phyloP scores from a whole-genome alignment of 176 grass and related monocot species.

The Alopecurus myosuroides region DNA sequence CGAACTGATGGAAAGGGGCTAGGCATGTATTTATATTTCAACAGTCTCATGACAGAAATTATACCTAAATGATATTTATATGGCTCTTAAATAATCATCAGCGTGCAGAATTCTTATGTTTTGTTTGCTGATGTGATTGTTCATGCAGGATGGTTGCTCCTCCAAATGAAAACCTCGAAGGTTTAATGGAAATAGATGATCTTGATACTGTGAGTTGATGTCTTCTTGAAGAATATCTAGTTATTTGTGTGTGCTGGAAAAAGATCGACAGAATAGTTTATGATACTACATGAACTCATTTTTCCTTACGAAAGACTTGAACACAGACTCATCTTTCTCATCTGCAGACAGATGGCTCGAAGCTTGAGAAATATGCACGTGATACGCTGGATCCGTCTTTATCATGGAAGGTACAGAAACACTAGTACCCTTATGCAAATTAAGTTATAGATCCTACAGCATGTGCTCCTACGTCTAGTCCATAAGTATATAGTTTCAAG shows the following conservation, averaged over 20 bases:
- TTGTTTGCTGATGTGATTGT: background rate
- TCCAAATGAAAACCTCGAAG: slow-evolving; percentile 46
- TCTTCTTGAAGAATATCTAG: background rate
- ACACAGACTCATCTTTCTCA: background rate
- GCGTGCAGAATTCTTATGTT: background rate
- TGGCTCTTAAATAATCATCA: background rate
- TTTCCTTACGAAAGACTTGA: slow-evolving; percentile 8
- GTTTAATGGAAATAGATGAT: slow-evolving; percentile 45
- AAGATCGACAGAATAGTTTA: background rate
- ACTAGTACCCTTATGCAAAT: background rate
- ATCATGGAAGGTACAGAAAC: slow-evolving; percentile 66
- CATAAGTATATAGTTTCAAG: slow-evolving; percentile 7
- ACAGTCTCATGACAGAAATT: background rate
- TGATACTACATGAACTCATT: background rate
- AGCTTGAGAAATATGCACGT: slow-evolving; percentile 45
- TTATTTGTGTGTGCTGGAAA: background rate
- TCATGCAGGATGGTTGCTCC: slow-evolving; percentile 50
- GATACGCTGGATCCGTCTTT: slow-evolving; percentile 69
- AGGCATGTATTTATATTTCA: too few species aligned
- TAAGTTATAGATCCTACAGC: slow-evolving; percentile 18
- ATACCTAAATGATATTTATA: background rate
- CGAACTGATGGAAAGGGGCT: too few species aligned
- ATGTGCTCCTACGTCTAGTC: slow-evolving; percentile 5
- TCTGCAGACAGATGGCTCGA: slow-evolving; percentile 54
- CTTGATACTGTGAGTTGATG: slow-evolving; percentile 38